Base-by-base conservation (phyloP, 2,329 filamentous ascomycete species). In the Paecilomyces fulvus region DNA sequence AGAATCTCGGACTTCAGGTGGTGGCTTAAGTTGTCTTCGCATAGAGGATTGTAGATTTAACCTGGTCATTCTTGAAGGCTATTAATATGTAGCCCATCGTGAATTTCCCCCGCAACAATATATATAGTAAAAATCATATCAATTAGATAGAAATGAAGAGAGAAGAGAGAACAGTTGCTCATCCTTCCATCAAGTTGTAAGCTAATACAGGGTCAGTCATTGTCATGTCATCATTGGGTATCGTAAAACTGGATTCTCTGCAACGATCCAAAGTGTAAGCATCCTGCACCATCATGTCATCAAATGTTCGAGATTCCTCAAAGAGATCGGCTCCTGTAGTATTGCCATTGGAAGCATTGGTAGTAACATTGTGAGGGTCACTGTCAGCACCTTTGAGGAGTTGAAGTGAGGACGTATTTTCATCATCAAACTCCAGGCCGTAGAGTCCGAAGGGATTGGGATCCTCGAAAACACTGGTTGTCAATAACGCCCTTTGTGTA, bases 401-500 rank as follows among this genome's bases (percentile, higher is more conserved):
- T 17, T 43, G 37, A 9, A 49, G 14, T 20, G 48, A 23, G 14
- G 48, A n/a, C 3, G 20, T 49, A 28, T 25, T 7, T 23, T 28
- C 48, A 21, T 60, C 54, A 17, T 59, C 58, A 50, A 59, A 59
- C 49, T 59, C 58, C 48, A 73, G 64, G 10, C 71, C 71, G 54
- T 73, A 73, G 3, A 73, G 70, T 11, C 70, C 71, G 25, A 72
- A 63, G 1, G 69, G 58, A 46, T 68, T 48, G 14, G 43, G 54
- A 30, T 25, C 8, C 59, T 43, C 55, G 64, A 21, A 59, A 58
- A 43, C 17, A 17, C 37, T n/a, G 17, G 37, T 17, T 9, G 67
- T 65, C 28, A 74, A 59, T 51, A 75, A 61, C 3, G 72, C 70
- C 23, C 72, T 70, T 59, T 70, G 70, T 64, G 74, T 69, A 57